Evolutionary conservation across 2,329 filamentous ascomycete species (phyloP).

Genomic region (Sporothrix dimorphospora): DNA sequence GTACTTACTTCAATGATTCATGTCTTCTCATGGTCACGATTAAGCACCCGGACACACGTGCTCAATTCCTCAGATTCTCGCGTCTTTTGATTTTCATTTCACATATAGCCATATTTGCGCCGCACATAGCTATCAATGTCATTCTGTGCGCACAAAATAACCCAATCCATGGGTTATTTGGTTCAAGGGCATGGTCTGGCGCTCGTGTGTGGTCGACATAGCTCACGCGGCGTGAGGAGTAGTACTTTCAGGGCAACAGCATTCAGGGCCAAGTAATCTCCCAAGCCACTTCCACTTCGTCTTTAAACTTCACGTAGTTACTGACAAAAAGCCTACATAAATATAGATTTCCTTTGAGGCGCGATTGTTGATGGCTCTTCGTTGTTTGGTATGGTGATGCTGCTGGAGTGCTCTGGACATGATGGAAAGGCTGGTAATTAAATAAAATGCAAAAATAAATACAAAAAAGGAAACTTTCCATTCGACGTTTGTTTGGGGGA

Average conservation of each 20-base stretch:
- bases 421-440: conserved; percentile 18
- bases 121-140: too few species aligned
- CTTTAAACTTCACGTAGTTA: background rate
- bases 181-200: background rate
- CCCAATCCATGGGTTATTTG: background rate
- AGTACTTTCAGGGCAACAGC: background rate
- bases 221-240: background rate
- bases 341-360: background rate
- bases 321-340: background rate
- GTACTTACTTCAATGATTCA: too few species aligned
- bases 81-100: conserved; percentile 15
- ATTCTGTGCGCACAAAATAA: background rate
- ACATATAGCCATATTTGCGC: background rate
- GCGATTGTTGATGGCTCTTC: background rate
- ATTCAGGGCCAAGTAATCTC: background rate
- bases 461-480: background rate
- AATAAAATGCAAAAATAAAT: conserved; percentile 14
- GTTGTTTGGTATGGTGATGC: background rate
- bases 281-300: background rate
- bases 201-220: background rate
- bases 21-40: background rate
- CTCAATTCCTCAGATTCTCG: background rate
- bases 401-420: background rate
- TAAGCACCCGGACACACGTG: background rate
- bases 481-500: background rate